Percentiles rank a stretch among this genome's conserved stretches.
These are phyloP conservation scores for Centrapalus pauciflorus DNA, from an alignment of 129 eudicot genomes.

Conservation along the genomic window DNA sequence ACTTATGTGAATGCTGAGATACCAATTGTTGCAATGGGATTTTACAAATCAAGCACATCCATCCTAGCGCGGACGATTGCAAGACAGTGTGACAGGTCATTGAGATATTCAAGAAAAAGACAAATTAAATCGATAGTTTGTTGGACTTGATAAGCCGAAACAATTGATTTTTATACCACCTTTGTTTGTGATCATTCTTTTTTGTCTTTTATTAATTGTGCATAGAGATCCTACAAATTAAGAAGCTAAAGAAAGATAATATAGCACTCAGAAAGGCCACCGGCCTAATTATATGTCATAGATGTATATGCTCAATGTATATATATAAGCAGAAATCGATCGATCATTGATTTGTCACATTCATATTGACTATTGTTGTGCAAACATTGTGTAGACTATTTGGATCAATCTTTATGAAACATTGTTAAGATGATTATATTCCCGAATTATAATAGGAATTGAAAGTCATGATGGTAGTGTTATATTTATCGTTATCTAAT, in stretches of 20 bases:
- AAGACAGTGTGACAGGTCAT: too few relatives aligned
- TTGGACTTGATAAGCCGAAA: too few relatives aligned
- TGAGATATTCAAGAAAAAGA: too few relatives aligned
- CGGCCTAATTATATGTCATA: not conserved
- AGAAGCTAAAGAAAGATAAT: not conserved
- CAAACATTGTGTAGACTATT: not conserved
- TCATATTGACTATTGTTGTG: not conserved
- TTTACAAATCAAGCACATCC: not conserved
- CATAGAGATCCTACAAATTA: not conserved
- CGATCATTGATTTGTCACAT: not conserved
- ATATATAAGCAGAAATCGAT: not conserved
- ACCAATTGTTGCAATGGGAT: not conserved
- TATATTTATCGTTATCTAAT: not conserved
- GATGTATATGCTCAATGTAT: not conserved
- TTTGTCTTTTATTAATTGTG: too few relatives aligned
- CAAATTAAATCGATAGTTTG: too few relatives aligned
- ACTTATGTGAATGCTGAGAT: too few relatives aligned
- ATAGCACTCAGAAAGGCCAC: not conserved
- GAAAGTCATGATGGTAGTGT: not conserved
- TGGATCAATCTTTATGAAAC: not conserved
- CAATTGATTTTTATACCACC: too few relatives aligned
- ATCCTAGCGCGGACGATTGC: too few relatives aligned
- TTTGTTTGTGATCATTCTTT: not conserved
- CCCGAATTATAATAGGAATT: not conserved
- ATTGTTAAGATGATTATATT: not conserved